Conservation (phyloP, 1,284 basidiomycete genomes). For the Leccinum pachyderme region DNA sequence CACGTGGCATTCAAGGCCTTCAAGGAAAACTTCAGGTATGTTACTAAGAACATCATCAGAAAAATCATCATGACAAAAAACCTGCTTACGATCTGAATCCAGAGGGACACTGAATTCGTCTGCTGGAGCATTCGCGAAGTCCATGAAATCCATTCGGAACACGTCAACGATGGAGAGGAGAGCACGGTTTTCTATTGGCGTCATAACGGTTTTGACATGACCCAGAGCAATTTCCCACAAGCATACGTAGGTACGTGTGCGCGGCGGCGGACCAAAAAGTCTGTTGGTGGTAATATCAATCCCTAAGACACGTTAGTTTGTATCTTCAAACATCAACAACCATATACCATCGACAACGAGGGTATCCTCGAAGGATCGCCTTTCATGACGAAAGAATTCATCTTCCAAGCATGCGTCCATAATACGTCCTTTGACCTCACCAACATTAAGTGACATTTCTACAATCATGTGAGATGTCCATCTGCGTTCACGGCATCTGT, state of each 20-base stretch:
- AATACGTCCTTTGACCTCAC: conserved; percentile 55
- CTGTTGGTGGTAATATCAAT: conserved; percentile 80
- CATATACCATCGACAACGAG: conserved; percentile 64
- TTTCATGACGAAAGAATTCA: conserved; percentile 33
- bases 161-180: conserved; percentile 54
- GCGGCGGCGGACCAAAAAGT: conserved; percentile 83
- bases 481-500: neutral
- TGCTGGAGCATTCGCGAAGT: conserved; percentile 79
- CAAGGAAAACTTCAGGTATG: conserved; percentile 62
- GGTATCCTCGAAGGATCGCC: conserved; percentile 34
- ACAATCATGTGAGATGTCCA: conserved; percentile 6
- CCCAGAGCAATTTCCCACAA: conserved; percentile 84
- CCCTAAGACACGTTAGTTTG: conserved; percentile 45
- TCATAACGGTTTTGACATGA: conserved; percentile 54
- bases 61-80: neutral
- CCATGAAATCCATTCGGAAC: conserved; percentile 70
- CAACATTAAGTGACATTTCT: conserved; percentile 81
- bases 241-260: conserved; percentile 83
- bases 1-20: conserved; percentile 55
- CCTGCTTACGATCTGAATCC: conserved; percentile 71
- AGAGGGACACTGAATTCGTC: conserved; percentile 58
- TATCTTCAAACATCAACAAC: conserved; percentile 1
- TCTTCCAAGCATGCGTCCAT: conserved; percentile 49
- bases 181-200: conserved; percentile 53
- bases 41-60: conserved; percentile 16